Conservation (phyloP, 2,329 filamentous ascomycete species). For the Colletotrichum truncatum region DNA sequence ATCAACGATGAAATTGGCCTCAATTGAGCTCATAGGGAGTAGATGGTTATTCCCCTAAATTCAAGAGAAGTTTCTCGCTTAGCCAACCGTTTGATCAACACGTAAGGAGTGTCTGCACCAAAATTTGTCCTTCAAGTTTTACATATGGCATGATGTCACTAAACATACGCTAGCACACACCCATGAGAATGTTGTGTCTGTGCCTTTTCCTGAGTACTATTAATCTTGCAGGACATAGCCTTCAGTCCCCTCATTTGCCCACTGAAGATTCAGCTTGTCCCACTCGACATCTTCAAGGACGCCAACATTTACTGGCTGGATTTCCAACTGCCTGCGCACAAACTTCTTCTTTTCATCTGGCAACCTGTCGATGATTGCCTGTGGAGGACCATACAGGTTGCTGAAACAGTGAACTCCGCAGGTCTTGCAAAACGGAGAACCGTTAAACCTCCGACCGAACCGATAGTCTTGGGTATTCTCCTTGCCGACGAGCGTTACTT, state of each 20-base stretch:
- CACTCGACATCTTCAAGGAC: conserved; percentile 11
- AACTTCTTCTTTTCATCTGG: conserved; percentile 35
- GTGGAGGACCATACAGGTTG: conserved; percentile 40
- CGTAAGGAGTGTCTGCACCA: too few species aligned
- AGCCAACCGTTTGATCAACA: too few species aligned
- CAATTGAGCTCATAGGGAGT: too few species aligned
- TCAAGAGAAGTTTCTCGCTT: too few species aligned
- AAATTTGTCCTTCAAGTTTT: too few species aligned
- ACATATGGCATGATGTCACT: rapidly evolving
- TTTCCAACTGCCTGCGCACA: conserved; percentile 25
- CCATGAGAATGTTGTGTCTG: background rate
- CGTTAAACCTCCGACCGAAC: conserved; percentile 33
- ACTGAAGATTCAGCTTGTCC: background rate
- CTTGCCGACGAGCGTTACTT: conserved; percentile 37
- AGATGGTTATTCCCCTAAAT: too few species aligned
- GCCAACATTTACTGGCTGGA: conserved; percentile 29
- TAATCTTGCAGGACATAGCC: background rate
- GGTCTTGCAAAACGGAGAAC: conserved; percentile 35
- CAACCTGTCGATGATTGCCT: conserved; percentile 37
- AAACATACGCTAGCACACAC: rapidly evolving
- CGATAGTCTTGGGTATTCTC: conserved; percentile 39
- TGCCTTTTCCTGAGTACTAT: background rate
- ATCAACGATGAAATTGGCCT: too few species aligned
- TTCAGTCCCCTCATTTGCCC: conserved; percentile 14
- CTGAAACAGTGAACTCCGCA: conserved; percentile 41